Evolutionary conservation across 2,329 filamentous ascomycete species (phyloP).

Genomic region (Colletotrichum caudatum): DNA sequence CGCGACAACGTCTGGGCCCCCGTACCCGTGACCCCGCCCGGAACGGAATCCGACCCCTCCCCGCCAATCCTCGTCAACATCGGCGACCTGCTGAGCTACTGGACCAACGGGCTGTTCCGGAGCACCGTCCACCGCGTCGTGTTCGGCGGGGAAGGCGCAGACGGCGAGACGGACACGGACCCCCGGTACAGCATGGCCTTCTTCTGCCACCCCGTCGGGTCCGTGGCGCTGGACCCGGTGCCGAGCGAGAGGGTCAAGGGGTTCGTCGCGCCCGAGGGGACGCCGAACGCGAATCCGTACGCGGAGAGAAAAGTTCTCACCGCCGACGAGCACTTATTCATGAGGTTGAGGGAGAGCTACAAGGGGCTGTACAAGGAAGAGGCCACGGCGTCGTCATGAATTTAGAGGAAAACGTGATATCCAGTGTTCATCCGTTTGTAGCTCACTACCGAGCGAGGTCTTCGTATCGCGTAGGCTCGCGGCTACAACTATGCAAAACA

Average conservation of each 20-base stretch:
- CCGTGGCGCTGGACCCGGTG: constrained; percentile 66
- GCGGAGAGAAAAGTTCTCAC: constrained; percentile 69
- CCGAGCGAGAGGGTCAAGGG: constrained; percentile 68
- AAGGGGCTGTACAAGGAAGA: constrained; percentile 64
- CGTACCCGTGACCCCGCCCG: constrained; percentile 74
- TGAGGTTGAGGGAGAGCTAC: constrained; percentile 71
- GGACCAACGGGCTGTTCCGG: constrained; percentile 89
- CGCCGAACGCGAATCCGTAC: constrained; percentile 58
- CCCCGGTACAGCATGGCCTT: constrained; percentile 75
- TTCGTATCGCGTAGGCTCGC: not conserved
- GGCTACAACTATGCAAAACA: constrained; percentile 4
- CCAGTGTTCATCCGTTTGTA: not conserved
- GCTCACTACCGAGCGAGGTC: not conserved
- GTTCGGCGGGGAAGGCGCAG: constrained; percentile 58
- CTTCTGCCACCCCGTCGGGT: constrained; percentile 74
- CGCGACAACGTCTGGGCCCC: constrained; percentile 68
- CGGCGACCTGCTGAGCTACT: constrained; percentile 79
- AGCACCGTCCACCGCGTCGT: constrained; percentile 92
- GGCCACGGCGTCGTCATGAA: constrained; percentile 20
- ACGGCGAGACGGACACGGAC: constrained; percentile 61
- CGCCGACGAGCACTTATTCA: constrained; percentile 72
- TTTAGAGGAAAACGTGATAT: not conserved
- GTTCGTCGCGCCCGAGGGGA: constrained; percentile 51
- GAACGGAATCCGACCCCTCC: constrained; percentile 67
- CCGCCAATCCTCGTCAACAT: constrained; percentile 88